Evolutionary conservation across 495 filamentous ascomycete genomes (phyloP).

Genomic region (Penicillium pulvis): DNA sequence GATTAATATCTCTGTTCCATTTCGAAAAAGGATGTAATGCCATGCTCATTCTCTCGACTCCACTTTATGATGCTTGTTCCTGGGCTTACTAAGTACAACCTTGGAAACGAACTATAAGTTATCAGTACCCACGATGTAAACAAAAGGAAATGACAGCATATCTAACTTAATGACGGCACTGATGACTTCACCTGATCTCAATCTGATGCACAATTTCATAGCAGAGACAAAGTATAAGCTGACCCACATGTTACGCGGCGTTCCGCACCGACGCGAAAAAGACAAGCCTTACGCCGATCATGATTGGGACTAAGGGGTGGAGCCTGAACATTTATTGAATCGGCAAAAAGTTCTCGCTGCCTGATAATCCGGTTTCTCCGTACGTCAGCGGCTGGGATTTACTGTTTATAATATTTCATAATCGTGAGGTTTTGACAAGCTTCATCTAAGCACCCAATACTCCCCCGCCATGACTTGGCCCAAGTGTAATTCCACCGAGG

Average conservation of each 20-base stretch:
- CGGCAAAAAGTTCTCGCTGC: background rate
- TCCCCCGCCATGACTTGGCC: slow-evolving; percentile 31
- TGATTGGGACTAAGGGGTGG: slow-evolving; percentile 10
- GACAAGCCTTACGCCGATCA: slow-evolving; percentile 4
- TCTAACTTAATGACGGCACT: no score
- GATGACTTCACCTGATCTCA: no score
- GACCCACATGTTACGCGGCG: slow-evolving; percentile 12
- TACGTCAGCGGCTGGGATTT: slow-evolving; percentile 7
- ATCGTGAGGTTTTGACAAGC: background rate
- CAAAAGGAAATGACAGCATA: no score
- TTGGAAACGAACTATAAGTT: no score
- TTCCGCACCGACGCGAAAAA: slow-evolving; percentile 5
- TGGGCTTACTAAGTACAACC: no score
- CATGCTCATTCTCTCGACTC: no score
- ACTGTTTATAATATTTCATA: background rate
- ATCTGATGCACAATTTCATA: background rate
- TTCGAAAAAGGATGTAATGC: no score
- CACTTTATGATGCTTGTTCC: no score
- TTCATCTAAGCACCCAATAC: background rate
- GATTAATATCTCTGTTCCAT: no score
- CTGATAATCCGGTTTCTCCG: background rate
- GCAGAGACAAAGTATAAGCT: background rate
- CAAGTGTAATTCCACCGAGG: slow-evolving; percentile 38
- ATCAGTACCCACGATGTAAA: no score
- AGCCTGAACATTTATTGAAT: background rate